Evolutionary conservation across 2,329 filamentous ascomycete species (phyloP).

Genomic region (Colletotrichum aenigma): DNA sequence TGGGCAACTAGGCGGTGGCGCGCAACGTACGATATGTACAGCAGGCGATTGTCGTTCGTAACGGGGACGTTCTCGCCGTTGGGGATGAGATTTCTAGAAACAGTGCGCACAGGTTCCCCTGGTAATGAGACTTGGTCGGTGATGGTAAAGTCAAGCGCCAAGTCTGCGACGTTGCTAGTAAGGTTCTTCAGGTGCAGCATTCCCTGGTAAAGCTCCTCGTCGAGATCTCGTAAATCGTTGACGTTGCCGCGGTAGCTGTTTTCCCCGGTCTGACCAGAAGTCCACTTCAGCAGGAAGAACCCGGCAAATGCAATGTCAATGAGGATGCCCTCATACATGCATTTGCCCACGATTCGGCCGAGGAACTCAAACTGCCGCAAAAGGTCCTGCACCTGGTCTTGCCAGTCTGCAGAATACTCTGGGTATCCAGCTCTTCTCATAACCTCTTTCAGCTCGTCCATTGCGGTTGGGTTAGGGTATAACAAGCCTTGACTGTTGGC

Average conservation of each 20-base stretch:
- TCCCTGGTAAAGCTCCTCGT: constrained; percentile 89
- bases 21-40: constrained; percentile 94
- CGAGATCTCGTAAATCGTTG: constrained; percentile 91
- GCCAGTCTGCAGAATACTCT: constrained; percentile 62
- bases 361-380: constrained; percentile 87
- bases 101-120: constrained; percentile 57
- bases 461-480: constrained; percentile 82
- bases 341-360: constrained; percentile 92
- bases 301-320: constrained; percentile 92
- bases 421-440: constrained; percentile 55
- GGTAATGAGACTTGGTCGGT: constrained; percentile 67
- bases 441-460: constrained; percentile 70
- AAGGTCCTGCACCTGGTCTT: constrained; percentile 61
- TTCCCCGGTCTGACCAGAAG: constrained; percentile 66
- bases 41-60: constrained; percentile 87
- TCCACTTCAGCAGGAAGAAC: constrained; percentile 97
- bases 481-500: constrained; percentile 86
- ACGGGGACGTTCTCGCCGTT: constrained; percentile 79
- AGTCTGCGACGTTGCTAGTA: constrained; percentile 76
- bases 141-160: constrained; percentile 88
- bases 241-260: constrained; percentile 87
- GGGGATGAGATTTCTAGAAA: constrained; percentile 77
- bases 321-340: constrained; percentile 94
- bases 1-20: constrained; percentile 85
- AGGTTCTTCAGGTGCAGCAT: constrained; percentile 86